These are phyloP conservation scores for Rhizopus delemar DNA, from an alignment of 371 early-diverging fungal species.

Conservation along the genomic window DNA sequence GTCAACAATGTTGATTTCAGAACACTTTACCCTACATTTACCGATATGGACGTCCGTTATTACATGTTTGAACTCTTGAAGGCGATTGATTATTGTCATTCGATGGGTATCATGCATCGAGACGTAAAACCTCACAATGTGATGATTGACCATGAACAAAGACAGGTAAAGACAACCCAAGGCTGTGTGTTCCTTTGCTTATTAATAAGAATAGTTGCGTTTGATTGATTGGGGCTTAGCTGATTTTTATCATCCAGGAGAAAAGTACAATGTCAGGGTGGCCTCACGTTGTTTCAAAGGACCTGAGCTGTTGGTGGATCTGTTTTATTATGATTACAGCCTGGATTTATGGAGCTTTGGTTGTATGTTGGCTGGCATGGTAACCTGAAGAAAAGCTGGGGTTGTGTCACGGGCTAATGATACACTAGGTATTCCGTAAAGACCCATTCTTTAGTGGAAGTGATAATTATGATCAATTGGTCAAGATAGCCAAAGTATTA, in stretches of 20 bases:
- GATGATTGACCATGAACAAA: slow-evolving; percentile 97
- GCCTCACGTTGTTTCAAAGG: slow-evolving; percentile 99
- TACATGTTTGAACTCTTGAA: slow-evolving; percentile 96
- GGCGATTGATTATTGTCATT: slow-evolving; percentile 97
- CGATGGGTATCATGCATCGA: slow-evolving; percentile 99
- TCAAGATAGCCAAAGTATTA: slow-evolving; percentile 95
- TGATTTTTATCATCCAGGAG: slow-evolving; percentile 98
- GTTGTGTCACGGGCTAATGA: background rate
- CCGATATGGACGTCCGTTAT: slow-evolving; percentile 93
- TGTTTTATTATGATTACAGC: slow-evolving; percentile 98
- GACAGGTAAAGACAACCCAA: slow-evolving; percentile 57
- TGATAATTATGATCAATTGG: slow-evolving; percentile 98
- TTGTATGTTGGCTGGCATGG: slow-evolving; percentile 98
- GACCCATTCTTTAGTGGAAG: slow-evolving; percentile 99
- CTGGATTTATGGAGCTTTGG: slow-evolving; percentile 99
- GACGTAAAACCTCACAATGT: slow-evolving; percentile 99
- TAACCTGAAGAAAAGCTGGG: slow-evolving; percentile 28
- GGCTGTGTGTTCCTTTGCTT: background rate
- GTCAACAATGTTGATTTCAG: slow-evolving; percentile 87
- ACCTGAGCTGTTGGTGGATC: slow-evolving; percentile 98
- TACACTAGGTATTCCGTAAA: slow-evolving; percentile 80
- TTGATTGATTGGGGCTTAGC: slow-evolving; percentile 99
- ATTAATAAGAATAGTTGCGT: slow-evolving; percentile 62
- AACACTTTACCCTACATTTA: slow-evolving; percentile 72
- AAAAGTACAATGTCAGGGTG: slow-evolving; percentile 97